These are phyloP conservation scores for Knufia fluminis DNA, from an alignment of 2,329 filamentous ascomycete genomes.

Conservation along the genomic window DNA sequence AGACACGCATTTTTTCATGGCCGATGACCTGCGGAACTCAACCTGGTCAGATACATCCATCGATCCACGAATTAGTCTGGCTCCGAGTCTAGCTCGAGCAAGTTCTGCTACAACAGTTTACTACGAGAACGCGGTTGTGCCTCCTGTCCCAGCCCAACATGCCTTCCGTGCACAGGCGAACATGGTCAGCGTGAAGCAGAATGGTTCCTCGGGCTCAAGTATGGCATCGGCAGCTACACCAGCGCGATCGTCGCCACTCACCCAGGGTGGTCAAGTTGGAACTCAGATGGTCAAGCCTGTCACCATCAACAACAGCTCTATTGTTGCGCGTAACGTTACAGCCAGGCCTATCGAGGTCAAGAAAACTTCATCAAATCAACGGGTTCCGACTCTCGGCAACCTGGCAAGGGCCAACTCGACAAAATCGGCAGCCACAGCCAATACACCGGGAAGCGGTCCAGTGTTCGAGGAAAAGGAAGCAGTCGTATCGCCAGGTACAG, in stretches of 20 bases:
- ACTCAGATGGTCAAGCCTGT: conserved; percentile 12
- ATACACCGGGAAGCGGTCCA: conserved; percentile 2
- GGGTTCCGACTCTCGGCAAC: conserved; percentile 27
- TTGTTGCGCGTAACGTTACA: conserved; percentile 36
- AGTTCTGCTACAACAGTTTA: conserved; percentile 92
- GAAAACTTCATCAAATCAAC: conserved; percentile 26
- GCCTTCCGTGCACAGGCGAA: conserved; percentile 81
- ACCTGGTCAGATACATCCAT: conserved; percentile 56
- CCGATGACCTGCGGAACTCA: conserved; percentile 79
- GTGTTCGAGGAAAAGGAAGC: conserved; percentile 22
- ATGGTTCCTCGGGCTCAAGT: conserved; percentile 44
- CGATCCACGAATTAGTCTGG: conserved; percentile 41
- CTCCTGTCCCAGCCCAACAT: conserved; percentile 68
- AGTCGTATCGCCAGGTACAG: conserved; percentile 7
- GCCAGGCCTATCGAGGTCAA: conserved; percentile 39
- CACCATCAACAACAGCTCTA: conserved; percentile 30
- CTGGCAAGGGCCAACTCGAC: conserved; percentile 20
- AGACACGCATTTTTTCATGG: conserved; percentile 77
- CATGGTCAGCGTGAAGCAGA: conserved; percentile 73
- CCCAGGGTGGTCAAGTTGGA: not conserved
- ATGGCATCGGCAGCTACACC: conserved; percentile 46
- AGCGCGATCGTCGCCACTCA: conserved; percentile 29
- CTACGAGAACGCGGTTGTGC: conserved; percentile 79
- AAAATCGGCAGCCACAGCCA: conserved; percentile 11
- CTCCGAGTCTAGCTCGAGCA: conserved; percentile 38